Base-by-base conservation (phyloP, 2,329 filamentous ascomycete genomes). In the Aspergillus neoniger region DNA sequence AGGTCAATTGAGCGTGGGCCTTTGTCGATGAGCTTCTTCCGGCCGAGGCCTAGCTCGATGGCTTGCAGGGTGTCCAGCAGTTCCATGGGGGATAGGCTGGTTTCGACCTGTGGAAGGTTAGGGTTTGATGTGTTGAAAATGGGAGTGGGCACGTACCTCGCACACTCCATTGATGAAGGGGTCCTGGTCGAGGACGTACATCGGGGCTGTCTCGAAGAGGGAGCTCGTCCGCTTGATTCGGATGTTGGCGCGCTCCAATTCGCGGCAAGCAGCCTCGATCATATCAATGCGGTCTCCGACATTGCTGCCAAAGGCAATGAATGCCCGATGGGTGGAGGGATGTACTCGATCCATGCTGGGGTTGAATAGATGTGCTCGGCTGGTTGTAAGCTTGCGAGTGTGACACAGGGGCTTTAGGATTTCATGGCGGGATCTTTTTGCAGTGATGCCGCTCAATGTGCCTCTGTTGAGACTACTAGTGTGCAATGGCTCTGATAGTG, bases 1-100 rank as follows among this genome's bases (percentile, higher is more conserved):
- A 99, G 82, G 71, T 99, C 95, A 63, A 99, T 96, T 71, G 92
- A 96, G 28, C 95, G 86, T 1, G 95, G 95, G 0, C 95, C 95
- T 74, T 99, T 99, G 70, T 97, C 92, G 44, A 98, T 86, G 47
- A 91, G 69, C 76, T 97, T 97, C 63, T 87, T 85, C 58, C 95
- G 85, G 0, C 93, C 93, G 72, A 97, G 85, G 0, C 81, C 80
- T 51, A 85, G 87, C 74, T 99, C 95, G 67, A 99, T 94, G 32
- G 84, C 83, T 73, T 99, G 94, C 1, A 99, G 84, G 61, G 86
- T 80, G 71, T 96, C 88, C 25, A 99, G 80, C 17, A 99, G 83
- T 47, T 87, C 83, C 47, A 94, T 78, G 0, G 95, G 93, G 17
- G 85, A 83, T 10, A 97, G 78, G 2, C 81, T 83, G 4, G 95